These are phyloP conservation scores for Euphorbia lathyris DNA, from an alignment of 345 rosid genomes.

Conservation along the genomic window DNA sequence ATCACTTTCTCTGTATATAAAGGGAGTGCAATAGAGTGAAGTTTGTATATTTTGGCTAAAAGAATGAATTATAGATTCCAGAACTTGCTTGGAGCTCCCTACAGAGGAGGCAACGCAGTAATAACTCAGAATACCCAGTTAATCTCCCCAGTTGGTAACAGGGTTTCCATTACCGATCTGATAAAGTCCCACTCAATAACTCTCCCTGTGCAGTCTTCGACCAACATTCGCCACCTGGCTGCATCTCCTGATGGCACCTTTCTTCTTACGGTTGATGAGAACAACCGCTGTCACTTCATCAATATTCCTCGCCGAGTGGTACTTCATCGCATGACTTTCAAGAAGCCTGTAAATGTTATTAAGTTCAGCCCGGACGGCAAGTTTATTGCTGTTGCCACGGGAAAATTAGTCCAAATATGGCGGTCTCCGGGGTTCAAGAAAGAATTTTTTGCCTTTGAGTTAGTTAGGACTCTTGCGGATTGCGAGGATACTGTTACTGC, in stretches of 20 bases:
- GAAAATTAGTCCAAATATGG: conserved; percentile 91
- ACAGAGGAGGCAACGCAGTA: conserved; percentile 79
- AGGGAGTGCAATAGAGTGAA: no score
- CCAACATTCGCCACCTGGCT: conserved; percentile 71
- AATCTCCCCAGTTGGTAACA: conserved; percentile 84
- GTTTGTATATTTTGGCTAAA: not conserved
- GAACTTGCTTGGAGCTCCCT: conserved; percentile 85
- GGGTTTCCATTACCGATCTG: conserved; percentile 87
- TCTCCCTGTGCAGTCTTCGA: conserved; percentile 57
- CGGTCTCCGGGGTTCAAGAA: conserved; percentile 74
- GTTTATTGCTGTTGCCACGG: conserved; percentile 67
- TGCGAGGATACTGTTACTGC: conserved; percentile 62
- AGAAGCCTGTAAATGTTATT: conserved; percentile 49
- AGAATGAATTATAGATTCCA: conserved; percentile 81
- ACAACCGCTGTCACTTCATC: conserved; percentile 72
- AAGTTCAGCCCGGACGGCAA: conserved; percentile 75
- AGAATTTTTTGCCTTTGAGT: conserved; percentile 67
- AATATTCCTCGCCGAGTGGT: conserved; percentile 69
- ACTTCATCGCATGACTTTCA: conserved; percentile 72
- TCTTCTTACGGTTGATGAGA: conserved; percentile 75
- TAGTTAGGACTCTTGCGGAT: conserved; percentile 74
- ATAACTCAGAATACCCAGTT: conserved; percentile 59
- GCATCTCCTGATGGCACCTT: conserved; percentile 76
- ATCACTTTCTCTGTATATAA: conserved; percentile 13
- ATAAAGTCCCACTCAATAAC: conserved; percentile 66